phyloP scores from a whole-genome alignment of 768 basidiomycete species.

The Auriscalpium orientale region DNA sequence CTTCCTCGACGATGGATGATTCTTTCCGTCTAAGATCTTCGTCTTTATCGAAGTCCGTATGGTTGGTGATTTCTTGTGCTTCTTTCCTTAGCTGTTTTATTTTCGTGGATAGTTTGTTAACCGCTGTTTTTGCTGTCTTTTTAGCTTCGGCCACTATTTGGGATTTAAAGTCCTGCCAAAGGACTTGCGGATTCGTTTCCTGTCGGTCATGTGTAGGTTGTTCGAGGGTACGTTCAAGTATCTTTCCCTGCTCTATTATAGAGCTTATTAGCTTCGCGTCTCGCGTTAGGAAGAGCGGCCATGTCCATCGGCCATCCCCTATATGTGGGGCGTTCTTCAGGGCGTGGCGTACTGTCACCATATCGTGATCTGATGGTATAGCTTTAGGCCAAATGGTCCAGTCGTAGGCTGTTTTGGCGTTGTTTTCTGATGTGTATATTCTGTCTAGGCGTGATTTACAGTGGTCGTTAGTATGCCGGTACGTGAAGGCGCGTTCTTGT shows the following conservation, averaged over 20 bases:
- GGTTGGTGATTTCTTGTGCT: neutral
- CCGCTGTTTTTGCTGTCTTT: neutral
- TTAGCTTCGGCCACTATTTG: neutral
- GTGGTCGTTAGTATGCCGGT: too few species aligned
- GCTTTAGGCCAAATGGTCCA: neutral
- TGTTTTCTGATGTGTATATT: neutral
- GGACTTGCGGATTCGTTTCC: neutral
- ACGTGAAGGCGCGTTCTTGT: too few species aligned
- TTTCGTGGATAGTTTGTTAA: neutral
- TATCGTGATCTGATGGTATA: neutral
- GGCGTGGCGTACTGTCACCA: neutral
- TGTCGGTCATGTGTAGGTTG: neutral
- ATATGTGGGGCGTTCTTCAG: neutral
- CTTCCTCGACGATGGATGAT: neutral
- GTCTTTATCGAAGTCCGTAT: neutral
- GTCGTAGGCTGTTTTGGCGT: neutral
- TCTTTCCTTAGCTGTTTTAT: neutral
- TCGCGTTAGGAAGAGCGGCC: neutral
- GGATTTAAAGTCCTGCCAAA: neutral
- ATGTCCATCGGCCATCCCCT: neutral
- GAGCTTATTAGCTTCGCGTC: neutral
- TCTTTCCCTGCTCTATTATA: neutral
- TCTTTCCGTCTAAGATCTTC: neutral
- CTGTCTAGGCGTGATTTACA: too few species aligned
- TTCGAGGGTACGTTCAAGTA: neutral